Evolutionary conservation across 1,284 basidiomycete genomes (phyloP), one percentile per base, ranked within the genome.

Genomic region (Papiliotrema terrestris): DNA sequence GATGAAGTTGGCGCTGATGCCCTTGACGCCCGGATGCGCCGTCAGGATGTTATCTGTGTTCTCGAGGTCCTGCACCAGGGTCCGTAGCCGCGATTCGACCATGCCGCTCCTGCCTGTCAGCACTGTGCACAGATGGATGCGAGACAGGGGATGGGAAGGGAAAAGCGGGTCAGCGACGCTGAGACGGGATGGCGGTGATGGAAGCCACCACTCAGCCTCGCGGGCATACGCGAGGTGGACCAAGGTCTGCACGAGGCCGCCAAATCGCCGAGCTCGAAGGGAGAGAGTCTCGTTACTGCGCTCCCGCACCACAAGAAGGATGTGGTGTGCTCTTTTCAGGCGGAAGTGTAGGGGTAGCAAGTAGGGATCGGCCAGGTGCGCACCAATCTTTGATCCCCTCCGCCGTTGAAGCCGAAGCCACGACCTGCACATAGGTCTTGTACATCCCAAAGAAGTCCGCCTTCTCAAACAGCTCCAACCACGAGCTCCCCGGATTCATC

Each of bases 361-460:
- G 29, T 6, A 32, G 6, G 56, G 41, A 26, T 46, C 46, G 26
- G 23, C 20, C 14, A 46, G 11, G 11, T 32, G 77, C 83, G 52
- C 72, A 93, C 96, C 96, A 99, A 79, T 97, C 97, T 60, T 93
- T 86, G 74, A 98, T 93, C 19, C 88, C 79, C 23, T 96, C 93
- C 2, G 86, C 73, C 43, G 86, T 84, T 23, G 86, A 86, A 51
- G 91, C 86, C 39, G 92, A 94, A 8, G 95, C 94, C 54, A 95
- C 91, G 26, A 98, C 87, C 83, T 97, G 93, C n/a, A 99, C 84
- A 74, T 98, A 99, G 79, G 97, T 93, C 60, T 90, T 87, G 78
- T 98, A 98, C 78, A 89, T 90, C 75, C 88, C 85, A 81, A 98
- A 99, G 76, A 98, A 98, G 78, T 98, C 92, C 73, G 95, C 91